Evolutionary conservation across 352 stramenopile genomes (phyloP).

Genomic region (Pythium brachiatum): DNA sequence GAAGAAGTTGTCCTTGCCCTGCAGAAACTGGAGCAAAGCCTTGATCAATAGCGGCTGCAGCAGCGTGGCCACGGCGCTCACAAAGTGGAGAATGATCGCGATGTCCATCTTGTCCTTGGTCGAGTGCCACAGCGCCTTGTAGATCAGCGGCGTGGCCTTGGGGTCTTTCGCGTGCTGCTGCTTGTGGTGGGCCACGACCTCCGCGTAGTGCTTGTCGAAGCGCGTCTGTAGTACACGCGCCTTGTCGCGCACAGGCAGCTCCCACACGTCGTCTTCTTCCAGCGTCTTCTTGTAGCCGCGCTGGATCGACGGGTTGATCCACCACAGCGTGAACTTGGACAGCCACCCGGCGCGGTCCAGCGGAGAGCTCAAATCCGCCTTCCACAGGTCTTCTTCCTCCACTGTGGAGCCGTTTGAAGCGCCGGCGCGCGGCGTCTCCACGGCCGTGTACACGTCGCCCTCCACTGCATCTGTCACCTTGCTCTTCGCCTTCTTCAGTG

Average conservation of each 20-base stretch:
- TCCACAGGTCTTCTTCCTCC: slow-evolving; percentile 9
- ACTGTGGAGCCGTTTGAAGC: background rate
- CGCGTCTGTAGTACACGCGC: slow-evolving; percentile 21
- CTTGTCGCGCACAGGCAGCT: slow-evolving; percentile 22
- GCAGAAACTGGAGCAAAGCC: slow-evolving; percentile 26
- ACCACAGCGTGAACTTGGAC: slow-evolving; percentile 27
- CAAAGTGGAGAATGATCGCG: slow-evolving; percentile 26
- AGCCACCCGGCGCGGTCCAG: slow-evolving; percentile 13
- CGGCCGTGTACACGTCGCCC: slow-evolving; percentile 11
- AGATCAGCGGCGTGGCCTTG: slow-evolving; percentile 4
- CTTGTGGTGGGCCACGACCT: background rate
- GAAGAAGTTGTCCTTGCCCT: slow-evolving; percentile 22
- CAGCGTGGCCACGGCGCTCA: slow-evolving; percentile 27
- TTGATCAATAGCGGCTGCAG: slow-evolving; percentile 39
- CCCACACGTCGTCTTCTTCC: slow-evolving; percentile 33
- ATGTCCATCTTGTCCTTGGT: slow-evolving; percentile 32
- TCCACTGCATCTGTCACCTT: background rate
- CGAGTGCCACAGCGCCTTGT: slow-evolving; percentile 26
- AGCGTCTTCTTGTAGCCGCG: slow-evolving; percentile 22
- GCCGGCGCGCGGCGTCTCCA: slow-evolving; percentile 9
- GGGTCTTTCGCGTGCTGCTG: background rate
- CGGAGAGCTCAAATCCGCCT: slow-evolving; percentile 7
- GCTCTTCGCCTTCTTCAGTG: background rate
- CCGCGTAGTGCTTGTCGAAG: slow-evolving; percentile 21
- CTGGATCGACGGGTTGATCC: slow-evolving; percentile 15